Evolutionary conservation across 179 eudicot species (phyloP).

Genomic region (Heliamphora pulchella): DNA sequence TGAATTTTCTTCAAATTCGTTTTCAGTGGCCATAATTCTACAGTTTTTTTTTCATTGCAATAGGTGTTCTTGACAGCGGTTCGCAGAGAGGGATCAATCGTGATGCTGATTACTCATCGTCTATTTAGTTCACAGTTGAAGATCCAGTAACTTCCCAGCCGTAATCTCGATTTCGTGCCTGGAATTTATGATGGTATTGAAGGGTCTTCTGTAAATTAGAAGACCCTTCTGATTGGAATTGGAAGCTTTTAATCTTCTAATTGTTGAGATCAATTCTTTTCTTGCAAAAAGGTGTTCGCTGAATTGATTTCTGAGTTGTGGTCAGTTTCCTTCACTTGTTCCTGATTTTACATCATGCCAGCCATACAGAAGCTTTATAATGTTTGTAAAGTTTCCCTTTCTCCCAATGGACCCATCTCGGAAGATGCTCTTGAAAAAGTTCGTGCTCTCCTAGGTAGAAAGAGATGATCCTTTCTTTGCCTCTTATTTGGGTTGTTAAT

Average conservation of each 20-base stretch:
- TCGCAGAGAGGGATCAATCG: conserved; percentile 12
- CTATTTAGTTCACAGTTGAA: conserved; percentile 13
- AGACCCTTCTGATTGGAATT: conserved; percentile 9
- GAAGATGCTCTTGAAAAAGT: conserved; percentile 84
- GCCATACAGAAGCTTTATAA: conserved; percentile 83
- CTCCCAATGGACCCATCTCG: conserved; percentile 70
- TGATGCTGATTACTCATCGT: conserved; percentile 20
- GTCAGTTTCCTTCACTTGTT: conserved; percentile 6
- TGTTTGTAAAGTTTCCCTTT: conserved; percentile 85
- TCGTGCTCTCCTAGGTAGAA: conserved; percentile 67
- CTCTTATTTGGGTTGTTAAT: background rate
- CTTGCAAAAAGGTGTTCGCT: background rate
- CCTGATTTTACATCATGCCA: conserved; percentile 58
- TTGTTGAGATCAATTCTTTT: background rate
- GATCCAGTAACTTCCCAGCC: conserved; percentile 22
- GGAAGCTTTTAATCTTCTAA: background rate
- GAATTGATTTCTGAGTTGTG: conserved; percentile 10
- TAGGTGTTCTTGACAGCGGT: conserved; percentile 7
- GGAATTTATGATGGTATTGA: background rate
- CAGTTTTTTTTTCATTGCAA: background rate
- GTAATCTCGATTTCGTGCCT: conserved; percentile 12
- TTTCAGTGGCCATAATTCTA: background rate
- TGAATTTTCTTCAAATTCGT: background rate
- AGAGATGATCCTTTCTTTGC: conserved; percentile 11
- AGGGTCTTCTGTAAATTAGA: conserved; percentile 18